These are phyloP conservation scores for Fusarium sp. DNA, from an alignment of 2,329 filamentous ascomycete genomes.

Conservation along the genomic window DNA sequence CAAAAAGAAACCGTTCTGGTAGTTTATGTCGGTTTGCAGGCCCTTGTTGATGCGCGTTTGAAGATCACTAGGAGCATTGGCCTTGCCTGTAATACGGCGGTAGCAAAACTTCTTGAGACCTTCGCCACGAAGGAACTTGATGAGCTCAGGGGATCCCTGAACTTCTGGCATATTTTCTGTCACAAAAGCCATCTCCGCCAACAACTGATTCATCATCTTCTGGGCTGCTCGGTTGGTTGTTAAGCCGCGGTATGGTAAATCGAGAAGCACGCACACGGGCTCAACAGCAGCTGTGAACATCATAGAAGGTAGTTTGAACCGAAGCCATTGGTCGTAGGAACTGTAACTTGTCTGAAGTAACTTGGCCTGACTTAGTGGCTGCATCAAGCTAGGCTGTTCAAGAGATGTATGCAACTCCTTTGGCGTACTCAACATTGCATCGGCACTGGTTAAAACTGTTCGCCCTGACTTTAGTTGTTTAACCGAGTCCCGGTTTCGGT, in stretches of 20 bases:
- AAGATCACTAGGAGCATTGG: slow-evolving; percentile 72
- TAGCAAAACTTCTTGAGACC: slow-evolving; percentile 71
- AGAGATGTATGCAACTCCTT: slow-evolving; percentile 36
- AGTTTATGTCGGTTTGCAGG: slow-evolving; percentile 79
- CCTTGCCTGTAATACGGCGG: slow-evolving; percentile 54
- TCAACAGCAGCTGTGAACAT: slow-evolving; percentile 83
- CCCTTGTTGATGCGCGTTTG: slow-evolving; percentile 72
- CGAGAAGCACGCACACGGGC: slow-evolving; percentile 82
- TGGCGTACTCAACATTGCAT: slow-evolving; percentile 30
- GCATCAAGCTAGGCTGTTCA: slow-evolving; percentile 42
- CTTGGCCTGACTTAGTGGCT: slow-evolving; percentile 34
- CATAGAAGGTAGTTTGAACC: slow-evolving; percentile 82
- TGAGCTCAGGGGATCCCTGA: slow-evolving; percentile 68
- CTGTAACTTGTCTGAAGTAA: slow-evolving; percentile 42
- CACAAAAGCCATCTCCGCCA: slow-evolving; percentile 80
- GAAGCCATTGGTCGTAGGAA: slow-evolving; percentile 65
- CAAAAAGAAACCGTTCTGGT: slow-evolving; percentile 89
- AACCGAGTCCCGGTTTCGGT: slow-evolving; percentile 56
- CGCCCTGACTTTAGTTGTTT: slow-evolving; percentile 53
- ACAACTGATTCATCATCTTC: slow-evolving; percentile 75
- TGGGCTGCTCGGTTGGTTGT: slow-evolving; percentile 74
- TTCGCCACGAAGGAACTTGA: slow-evolving; percentile 67
- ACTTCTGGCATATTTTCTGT: slow-evolving; percentile 81
- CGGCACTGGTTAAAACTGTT: slow-evolving; percentile 48
- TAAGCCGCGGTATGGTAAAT: slow-evolving; percentile 79